Conservation (phyloP, 768 basidiomycete genomes). For the Phlebiopsis gigantea region DNA sequence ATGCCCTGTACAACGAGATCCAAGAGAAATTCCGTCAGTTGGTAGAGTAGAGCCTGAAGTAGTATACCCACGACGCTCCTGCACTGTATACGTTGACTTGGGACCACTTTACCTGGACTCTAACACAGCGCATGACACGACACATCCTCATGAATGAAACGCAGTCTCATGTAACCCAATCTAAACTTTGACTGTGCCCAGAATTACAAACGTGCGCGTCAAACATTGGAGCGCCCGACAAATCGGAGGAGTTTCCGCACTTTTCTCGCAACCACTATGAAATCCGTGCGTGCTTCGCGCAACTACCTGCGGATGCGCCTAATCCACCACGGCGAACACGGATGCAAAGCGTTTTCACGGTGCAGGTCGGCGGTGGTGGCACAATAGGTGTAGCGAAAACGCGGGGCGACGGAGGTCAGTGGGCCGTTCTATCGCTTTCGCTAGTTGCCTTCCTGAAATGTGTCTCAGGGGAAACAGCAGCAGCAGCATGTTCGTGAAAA, state of each 20-base stretch:
- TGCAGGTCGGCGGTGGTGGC: too few species aligned
- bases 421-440: too few species aligned
- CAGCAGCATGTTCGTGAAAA: too few species aligned
- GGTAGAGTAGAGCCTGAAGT: slow-evolving; percentile 50
- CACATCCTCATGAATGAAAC: slow-evolving; percentile 2
- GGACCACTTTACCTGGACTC: slow-evolving; percentile 4
- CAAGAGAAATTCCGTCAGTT: slow-evolving; percentile 89
- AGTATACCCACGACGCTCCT: slow-evolving; percentile 3
- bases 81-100: background rate
- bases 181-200: slow-evolving; percentile 2
- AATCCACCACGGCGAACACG: background rate
- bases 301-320: background rate
- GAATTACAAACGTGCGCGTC: background rate
- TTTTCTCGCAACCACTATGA: background rate
- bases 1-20: slow-evolving; percentile 78
- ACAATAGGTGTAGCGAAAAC: background rate
- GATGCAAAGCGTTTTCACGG: too few species aligned
- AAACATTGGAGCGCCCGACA: background rate
- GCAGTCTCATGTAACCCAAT: background rate
- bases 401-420: background rate
- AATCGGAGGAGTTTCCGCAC: background rate
- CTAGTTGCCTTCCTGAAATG: too few species aligned
- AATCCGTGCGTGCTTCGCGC: background rate
- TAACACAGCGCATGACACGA: background rate
- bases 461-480: too few species aligned